Evolutionary conservation across 2,329 filamentous ascomycete species (phyloP), one percentile per base, ranked within the genome.

Genomic region (Tolypocladium cylindrosporum): DNA sequence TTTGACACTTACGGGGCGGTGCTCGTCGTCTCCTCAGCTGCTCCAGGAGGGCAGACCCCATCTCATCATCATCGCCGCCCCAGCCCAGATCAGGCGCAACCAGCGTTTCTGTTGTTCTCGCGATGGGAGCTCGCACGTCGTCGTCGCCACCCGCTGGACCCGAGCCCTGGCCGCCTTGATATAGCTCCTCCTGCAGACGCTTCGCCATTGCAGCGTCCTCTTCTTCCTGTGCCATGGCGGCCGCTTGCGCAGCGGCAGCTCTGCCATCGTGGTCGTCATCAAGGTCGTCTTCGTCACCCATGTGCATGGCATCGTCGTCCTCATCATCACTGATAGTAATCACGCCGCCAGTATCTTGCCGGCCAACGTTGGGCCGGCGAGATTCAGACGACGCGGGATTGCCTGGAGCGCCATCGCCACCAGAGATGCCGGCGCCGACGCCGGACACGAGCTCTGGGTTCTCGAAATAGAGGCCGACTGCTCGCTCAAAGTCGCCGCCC

Each of bases 151-250:
- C 48, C 4, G 48, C 75, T 37, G 70, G 74, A 27, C 70, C 75
- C 43, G 74, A 75, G 16, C 74, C 76, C 43, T 69, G 68, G 9
- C 67, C 73, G 41, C 66, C 81, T 56, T 82, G 81, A 66, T 97
- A 97, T 68, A 96, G 82, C 72, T 99, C 91, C 68, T 99, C 89
- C 71, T 99, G 94, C 60, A 99, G 73, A 58, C 90, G 84, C 71
- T 92, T 85, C 8, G 94, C 94, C 86, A 97, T 93, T 50, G 90
- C 92, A 56, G 91, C 92, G 67, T 99, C 94, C 67, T 96, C 91
- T 62, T 97, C 92, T 63, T 89, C 84, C 56, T 85, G 78, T 19
- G 81, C 83, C 43, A 79, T 73, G 1, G 69, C 68, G 4, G 69
- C 73, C 1, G 72, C 75, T 27, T 72, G 71, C 5, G 69, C 72